A percentile compares a stretch with the other conserved stretches of the same genome.
phyloP scores from a whole-genome alignment of 2,329 filamentous ascomycete genomes.

The Alternaria sp. region DNA sequence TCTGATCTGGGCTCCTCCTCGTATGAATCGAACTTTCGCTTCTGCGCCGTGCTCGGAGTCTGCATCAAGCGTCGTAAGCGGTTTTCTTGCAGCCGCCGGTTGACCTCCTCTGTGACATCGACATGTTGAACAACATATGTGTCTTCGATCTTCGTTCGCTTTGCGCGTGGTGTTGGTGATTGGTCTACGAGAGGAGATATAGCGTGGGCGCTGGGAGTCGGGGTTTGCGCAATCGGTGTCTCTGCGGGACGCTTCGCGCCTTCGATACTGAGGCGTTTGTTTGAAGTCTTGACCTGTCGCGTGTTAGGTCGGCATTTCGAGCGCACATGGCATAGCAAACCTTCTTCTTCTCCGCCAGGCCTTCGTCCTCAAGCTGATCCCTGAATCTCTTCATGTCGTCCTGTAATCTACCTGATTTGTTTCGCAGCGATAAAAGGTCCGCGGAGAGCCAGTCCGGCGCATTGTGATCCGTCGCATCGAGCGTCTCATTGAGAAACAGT shows the following conservation, averaged over 20 bases:
- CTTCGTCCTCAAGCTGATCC: conserved; percentile 40
- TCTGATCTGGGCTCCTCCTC: conserved; percentile 34
- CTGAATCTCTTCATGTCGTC: conserved; percentile 48
- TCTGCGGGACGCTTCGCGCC: conserved; percentile 20
- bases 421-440: conserved; percentile 44
- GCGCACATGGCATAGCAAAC: conserved; percentile 12
- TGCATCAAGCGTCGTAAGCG: conserved; percentile 44
- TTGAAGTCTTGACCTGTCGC: conserved; percentile 27
- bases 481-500: conserved; percentile 40
- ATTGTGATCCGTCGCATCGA: conserved; percentile 48
- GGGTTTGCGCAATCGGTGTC: conserved; percentile 11
- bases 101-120: conserved; percentile 47
- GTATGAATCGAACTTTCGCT: conserved; percentile 43
- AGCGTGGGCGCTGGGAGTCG: conserved; percentile 18
- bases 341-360: conserved; percentile 36
- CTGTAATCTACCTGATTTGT: conserved; percentile 44
- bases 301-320: conserved; percentile 12
- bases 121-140: conserved; percentile 38
- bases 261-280: conserved; percentile 44
- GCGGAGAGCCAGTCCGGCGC: conserved; percentile 48
- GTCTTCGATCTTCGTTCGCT: conserved; percentile 19
- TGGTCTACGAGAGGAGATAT: conserved; percentile 29
- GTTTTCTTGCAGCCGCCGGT: conserved; percentile 40
- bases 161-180: conserved; percentile 25
- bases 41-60: conserved; percentile 44